phyloP scores from a whole-genome alignment of 768 basidiomycete genomes.

The Mrakia blollopis region DNA sequence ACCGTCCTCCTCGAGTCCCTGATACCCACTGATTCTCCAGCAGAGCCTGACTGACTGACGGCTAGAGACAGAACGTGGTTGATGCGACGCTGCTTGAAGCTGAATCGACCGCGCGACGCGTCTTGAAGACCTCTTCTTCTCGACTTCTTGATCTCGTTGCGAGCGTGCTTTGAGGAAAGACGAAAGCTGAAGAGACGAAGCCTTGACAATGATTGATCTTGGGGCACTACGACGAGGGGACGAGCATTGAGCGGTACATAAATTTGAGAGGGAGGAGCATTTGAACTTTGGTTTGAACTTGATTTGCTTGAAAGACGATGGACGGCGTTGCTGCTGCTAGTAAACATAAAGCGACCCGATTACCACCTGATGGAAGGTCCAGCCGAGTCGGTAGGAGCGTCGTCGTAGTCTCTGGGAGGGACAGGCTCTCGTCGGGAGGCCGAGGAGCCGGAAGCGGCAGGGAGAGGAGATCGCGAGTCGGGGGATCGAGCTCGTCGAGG shows the following conservation, averaged over 20 bases:
- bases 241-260: not conserved
- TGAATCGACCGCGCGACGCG: not conserved
- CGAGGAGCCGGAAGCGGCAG: not conserved
- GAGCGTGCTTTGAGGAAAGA: not conserved
- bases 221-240: not conserved
- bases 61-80: too few species aligned
- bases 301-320: not conserved
- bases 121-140: not conserved
- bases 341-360: not conserved
- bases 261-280: not conserved
- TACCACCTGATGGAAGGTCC: slow-evolving; percentile 19
- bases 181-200: not conserved
- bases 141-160: not conserved
- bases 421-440: slow-evolving; percentile 7
- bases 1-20: too few species aligned
- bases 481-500: slow-evolving; percentile 18
- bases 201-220: not conserved
- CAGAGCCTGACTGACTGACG: too few species aligned
- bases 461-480: slow-evolving; percentile 19
- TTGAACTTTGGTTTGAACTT: not conserved
- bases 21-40: too few species aligned
- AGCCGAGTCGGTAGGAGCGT: slow-evolving; percentile 10
- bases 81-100: too few species aligned
- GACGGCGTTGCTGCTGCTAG: not conserved
- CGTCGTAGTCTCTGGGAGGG: slow-evolving; percentile 24